A percentile compares a stretch with the other conserved stretches of the same genome.
Evolutionary conservation across 148 eudicot genomes (phyloP).

Genomic region (Rhododendron ferrugineum): DNA sequence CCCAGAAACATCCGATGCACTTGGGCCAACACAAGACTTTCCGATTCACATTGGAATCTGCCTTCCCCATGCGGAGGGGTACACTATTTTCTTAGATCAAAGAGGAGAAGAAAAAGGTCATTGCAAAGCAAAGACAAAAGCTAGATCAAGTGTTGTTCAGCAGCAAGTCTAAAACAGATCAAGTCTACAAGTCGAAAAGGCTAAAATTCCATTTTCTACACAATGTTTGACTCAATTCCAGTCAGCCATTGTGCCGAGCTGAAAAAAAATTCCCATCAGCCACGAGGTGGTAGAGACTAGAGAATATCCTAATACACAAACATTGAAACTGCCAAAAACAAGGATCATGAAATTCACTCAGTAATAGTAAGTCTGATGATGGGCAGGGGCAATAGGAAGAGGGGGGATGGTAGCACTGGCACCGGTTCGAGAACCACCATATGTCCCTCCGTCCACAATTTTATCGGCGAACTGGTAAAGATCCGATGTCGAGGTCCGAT

Average conservation of each 20-base stretch:
- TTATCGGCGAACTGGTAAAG: constrained; percentile 49
- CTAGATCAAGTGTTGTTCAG: neutral
- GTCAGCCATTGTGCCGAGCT: neutral
- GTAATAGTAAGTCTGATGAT: constrained; percentile 8
- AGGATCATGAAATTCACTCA: neutral
- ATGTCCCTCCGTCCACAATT: constrained; percentile 22
- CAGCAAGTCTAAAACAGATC: neutral
- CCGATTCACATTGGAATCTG: neutral
- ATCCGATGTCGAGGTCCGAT: constrained; percentile 27
- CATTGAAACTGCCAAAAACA: neutral
- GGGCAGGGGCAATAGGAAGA: neutral
- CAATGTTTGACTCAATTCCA: neutral
- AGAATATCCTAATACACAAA: neutral
- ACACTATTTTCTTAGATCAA: neutral
- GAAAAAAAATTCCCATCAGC: neutral
- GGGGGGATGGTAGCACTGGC: constrained; percentile 3
- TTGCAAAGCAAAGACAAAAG: neutral
- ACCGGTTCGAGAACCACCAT: constrained; percentile 16
- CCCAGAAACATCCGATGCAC: neutral
- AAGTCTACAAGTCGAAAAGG: neutral
- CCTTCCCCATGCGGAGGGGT: neutral
- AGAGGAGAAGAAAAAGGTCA: neutral
- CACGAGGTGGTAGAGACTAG: neutral
- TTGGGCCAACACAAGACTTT: neutral
- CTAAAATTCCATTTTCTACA: neutral